phyloP scores from a whole-genome alignment of 2,329 filamentous ascomycete genomes.

The Ceratocystis papillata region DNA sequence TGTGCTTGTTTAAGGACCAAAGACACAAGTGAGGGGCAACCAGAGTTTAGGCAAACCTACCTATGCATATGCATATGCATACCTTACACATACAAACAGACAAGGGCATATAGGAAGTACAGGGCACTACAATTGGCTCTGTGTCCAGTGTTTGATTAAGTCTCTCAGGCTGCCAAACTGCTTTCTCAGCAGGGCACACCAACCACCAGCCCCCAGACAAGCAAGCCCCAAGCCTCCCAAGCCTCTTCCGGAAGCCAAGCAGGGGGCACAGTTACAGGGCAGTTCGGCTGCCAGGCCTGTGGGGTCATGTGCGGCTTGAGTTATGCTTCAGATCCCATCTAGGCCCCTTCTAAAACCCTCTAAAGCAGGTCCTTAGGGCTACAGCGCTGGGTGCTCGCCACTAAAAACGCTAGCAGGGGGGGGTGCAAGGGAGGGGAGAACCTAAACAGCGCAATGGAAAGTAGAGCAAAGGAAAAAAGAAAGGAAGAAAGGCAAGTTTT shows the following conservation, averaged over 20 bases:
- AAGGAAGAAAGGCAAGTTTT: background rate
- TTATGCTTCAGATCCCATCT: background rate
- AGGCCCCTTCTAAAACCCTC: background rate
- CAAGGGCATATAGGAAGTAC: background rate
- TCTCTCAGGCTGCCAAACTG: background rate
- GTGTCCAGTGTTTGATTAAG: background rate
- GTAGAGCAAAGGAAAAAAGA: background rate
- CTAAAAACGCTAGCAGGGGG: background rate
- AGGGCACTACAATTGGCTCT: background rate
- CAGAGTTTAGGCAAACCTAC: too few relatives aligned
- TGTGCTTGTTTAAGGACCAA: background rate
- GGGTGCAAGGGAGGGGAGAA: background rate
- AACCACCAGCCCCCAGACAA: background rate
- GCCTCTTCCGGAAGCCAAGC: constrained; percentile 12
- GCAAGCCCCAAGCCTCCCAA: background rate
- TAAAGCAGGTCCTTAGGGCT: background rate
- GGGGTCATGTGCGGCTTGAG: background rate
- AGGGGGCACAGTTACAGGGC: background rate
- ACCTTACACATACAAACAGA: background rate
- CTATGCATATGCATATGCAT: too few relatives aligned
- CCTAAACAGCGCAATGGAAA: background rate
- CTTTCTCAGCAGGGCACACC: background rate
- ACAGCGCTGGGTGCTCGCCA: background rate
- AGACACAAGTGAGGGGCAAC: background rate
- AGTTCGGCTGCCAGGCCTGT: background rate